Evolutionary conservation across 345 rosid genomes (phyloP), one percentile per base, ranked within the genome.

Genomic region (Capsella bursapastoris): DNA sequence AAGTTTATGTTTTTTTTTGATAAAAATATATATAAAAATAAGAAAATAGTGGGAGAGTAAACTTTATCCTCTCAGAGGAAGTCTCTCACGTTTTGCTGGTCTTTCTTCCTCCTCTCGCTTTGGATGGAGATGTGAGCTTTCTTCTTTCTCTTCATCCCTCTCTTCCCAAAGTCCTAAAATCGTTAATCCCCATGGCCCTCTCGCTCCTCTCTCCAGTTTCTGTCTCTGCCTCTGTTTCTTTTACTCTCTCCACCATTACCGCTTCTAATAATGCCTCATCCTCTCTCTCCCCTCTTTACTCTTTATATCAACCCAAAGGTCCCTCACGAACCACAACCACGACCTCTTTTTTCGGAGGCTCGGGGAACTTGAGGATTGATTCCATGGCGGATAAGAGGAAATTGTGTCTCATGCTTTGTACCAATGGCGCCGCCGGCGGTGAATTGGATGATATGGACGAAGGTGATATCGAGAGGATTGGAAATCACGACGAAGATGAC

Each of bases 191-290:
- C 50, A 83, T 86, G 86, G 74, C 86, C 40, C 32, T 82, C 78
- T 79, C 84, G 12, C 75, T 74, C 60, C 57, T 80, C 47, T 76
- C 74, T 29, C 81, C 79, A 9, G 58, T 48, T 58, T 11, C 60
- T 27, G 14, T 77, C 60, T 73, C 85, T 16, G 2, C 78, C 61
- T 73, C 77, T 81, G 69, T 77, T 53, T 77, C 82, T 66, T 67
- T 53, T 67, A 34, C 59, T 45, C 58, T 57, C 63, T 63, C 81
- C 81, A 29, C 64, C 66, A 60, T 71, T 68, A 63, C 61, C 63
- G 74, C 88, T 70, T 79, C 87, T 68, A 68, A 72, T 72, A 70
- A 74, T 71, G 81, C 78, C 71, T 77, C 80, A 40, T 73, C 80
- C 49, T 73, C 91, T 80, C 83, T 76, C 52, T 58, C 61, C 68